Evolutionary conservation across 1,139 yeast genomes (phyloP).

Genomic region (Yamadazyma taylorii): DNA sequence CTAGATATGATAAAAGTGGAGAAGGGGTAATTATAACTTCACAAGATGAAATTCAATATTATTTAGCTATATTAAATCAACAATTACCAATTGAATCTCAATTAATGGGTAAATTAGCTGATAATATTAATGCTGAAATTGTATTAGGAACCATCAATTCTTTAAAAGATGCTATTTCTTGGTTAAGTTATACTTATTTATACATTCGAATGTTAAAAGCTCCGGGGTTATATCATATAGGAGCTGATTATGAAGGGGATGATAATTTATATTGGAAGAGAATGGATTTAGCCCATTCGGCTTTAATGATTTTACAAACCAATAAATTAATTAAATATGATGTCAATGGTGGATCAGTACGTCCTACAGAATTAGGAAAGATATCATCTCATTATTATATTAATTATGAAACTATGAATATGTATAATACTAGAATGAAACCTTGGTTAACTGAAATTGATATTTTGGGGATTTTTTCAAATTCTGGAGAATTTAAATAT

Average conservation of each 20-base stretch:
- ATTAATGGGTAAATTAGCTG: conserved; percentile 67
- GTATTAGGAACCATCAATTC: conserved; percentile 66
- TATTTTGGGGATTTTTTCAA: conserved; percentile 70
- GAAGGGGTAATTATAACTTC: conserved; percentile 93
- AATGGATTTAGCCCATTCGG: conserved; percentile 73
- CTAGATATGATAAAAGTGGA: conserved; percentile 88
- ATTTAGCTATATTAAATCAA: conserved; percentile 83
- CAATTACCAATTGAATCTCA: conserved; percentile 94
- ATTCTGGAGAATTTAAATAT: conserved; percentile 81
- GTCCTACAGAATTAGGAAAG: conserved; percentile 74
- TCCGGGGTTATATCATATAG: conserved; percentile 76
- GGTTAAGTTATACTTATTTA: conserved; percentile 81
- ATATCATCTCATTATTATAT: conserved; percentile 90
- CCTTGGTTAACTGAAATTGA: conserved; percentile 74
- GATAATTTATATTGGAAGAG: conserved; percentile 46
- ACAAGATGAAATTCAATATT: conserved; percentile 83
- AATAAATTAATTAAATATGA: conserved; percentile 64
- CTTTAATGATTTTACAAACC: conserved; percentile 56
- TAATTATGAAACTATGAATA: conserved; percentile 64
- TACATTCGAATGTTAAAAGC: conserved; percentile 76
- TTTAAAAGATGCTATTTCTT: conserved; percentile 66
- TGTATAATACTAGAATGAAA: conserved; percentile 60
- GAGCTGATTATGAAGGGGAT: conserved; percentile 62
- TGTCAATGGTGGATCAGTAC: conserved; percentile 38
- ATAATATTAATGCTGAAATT: conserved; percentile 82